Evolutionary conservation across 768 basidiomycete genomes (phyloP).

Genomic region (Suillus subluteus): DNA sequence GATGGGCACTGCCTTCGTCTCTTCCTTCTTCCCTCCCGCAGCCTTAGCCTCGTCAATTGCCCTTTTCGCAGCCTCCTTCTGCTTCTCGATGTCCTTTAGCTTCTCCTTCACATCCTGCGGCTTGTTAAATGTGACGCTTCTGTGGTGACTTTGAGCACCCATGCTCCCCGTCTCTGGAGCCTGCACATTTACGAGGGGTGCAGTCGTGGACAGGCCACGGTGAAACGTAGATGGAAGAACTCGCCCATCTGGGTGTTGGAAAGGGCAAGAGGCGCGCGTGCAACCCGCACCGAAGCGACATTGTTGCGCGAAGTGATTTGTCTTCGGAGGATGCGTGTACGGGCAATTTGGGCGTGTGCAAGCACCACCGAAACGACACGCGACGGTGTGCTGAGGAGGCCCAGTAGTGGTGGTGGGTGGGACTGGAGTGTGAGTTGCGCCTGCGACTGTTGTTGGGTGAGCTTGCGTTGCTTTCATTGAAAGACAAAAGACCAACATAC

Average conservation of each 20-base stretch:
- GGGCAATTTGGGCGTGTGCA: constrained; percentile 73
- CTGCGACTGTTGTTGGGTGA: constrained; percentile 28
- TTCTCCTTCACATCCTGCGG: constrained; percentile 50
- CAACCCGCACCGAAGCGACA: constrained; percentile 89
- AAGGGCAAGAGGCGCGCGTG: constrained; percentile 85
- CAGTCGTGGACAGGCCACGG: constrained; percentile 65
- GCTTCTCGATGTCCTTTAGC: constrained; percentile 38
- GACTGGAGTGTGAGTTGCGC: constrained; percentile 42
- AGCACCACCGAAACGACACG: constrained; percentile 70
- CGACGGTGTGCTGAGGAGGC: constrained; percentile 34
- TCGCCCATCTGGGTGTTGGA: constrained; percentile 88
- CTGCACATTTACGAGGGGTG: constrained; percentile 62
- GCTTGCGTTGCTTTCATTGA: constrained; percentile 11
- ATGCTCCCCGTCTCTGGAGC: constrained; percentile 71
- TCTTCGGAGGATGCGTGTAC: constrained; percentile 65
- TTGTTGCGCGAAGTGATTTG: constrained; percentile 47
- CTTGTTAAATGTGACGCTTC: constrained; percentile 71
- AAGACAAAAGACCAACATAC: constrained; percentile 35
- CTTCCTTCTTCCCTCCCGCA: constrained; percentile 64
- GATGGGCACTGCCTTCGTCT: constrained; percentile 49
- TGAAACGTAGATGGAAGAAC: constrained; percentile 82
- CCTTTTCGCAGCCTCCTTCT: constrained; percentile 69
- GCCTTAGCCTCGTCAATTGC: constrained; percentile 70
- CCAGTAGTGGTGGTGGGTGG: constrained; percentile 32
- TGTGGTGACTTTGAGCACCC: constrained; percentile 64